Conservation (phyloP, 805 yeast species). For the Saitoella complicata region DNA sequence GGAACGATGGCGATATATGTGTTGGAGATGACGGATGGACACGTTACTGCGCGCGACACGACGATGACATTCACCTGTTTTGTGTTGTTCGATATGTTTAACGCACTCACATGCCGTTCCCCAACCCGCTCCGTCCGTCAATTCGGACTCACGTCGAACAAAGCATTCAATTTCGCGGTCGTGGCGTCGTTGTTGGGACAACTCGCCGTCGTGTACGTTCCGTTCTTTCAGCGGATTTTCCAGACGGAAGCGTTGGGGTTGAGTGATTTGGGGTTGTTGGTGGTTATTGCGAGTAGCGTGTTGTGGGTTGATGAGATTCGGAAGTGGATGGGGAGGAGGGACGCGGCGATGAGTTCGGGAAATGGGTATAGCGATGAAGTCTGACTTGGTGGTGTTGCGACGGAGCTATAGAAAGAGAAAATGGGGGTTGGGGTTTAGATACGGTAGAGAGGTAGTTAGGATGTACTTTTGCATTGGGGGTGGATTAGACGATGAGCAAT, state of each 20-base stretch:
- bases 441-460: too few species aligned
- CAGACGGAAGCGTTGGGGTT: conserved; percentile 82
- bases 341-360: neutral
- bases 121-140: conserved; percentile 68
- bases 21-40: conserved; percentile 69
- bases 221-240: conserved; percentile 81
- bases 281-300: conserved; percentile 57
- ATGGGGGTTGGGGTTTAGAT: too few species aligned
- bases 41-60: conserved; percentile 84
- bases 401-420: too few species aligned
- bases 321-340: conserved; percentile 28
- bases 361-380: too few species aligned
- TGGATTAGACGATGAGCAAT: too few species aligned
- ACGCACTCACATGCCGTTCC: conserved; percentile 87
- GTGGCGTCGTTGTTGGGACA: conserved; percentile 80
- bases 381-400: too few species aligned
- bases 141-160: conserved; percentile 59
- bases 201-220: conserved; percentile 80
- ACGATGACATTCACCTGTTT: conserved; percentile 98
- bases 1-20: conserved; percentile 84
- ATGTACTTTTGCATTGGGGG: too few species aligned
- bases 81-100: conserved; percentile 91
- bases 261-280: conserved; percentile 49
- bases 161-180: conserved; percentile 88
- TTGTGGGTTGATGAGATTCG: conserved; percentile 72